Percentiles rank a stretch among this genome's conserved stretches.
Conservation (phyloP, 2,329 filamentous ascomycete genomes). For the Colletotrichum siamense region DNA sequence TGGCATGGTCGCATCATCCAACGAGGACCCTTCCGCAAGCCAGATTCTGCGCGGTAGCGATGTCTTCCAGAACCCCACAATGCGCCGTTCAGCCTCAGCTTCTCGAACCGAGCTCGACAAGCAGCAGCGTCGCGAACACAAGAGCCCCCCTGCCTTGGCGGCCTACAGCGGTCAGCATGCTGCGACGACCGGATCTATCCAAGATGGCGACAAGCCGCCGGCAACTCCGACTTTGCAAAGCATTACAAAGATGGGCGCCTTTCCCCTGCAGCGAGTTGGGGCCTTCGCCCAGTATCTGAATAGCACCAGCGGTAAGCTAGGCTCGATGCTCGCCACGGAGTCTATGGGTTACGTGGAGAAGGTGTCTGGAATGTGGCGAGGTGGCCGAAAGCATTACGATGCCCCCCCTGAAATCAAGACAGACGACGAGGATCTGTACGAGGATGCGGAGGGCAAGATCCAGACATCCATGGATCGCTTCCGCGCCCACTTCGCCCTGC, state of each 20-base stretch:
- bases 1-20: slow-evolving; percentile 70
- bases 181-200: slow-evolving; percentile 43
- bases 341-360: slow-evolving; percentile 98
- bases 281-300: slow-evolving; percentile 84
- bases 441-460: slow-evolving; percentile 67
- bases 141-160: neutral
- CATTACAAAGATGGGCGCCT: slow-evolving; percentile 68
- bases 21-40: slow-evolving; percentile 84
- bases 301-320: slow-evolving; percentile 80
- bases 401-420: slow-evolving; percentile 58
- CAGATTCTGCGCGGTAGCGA: slow-evolving; percentile 89
- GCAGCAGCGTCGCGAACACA: slow-evolving; percentile 8
- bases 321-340: slow-evolving; percentile 81
- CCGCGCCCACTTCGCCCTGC: slow-evolving; percentile 88
- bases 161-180: slow-evolving; percentile 32
- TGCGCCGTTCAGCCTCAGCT: slow-evolving; percentile 55
- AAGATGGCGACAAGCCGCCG: slow-evolving; percentile 28
- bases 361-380: slow-evolving; percentile 96
- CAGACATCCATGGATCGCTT: slow-evolving; percentile 80
- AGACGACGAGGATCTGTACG: slow-evolving; percentile 59
- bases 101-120: slow-evolving; percentile 23
- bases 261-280: slow-evolving; percentile 83
- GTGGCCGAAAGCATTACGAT: slow-evolving; percentile 87
- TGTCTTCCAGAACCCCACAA: slow-evolving; percentile 82
- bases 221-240: slow-evolving; percentile 54